Conservation (phyloP, 768 basidiomycete genomes). For the Leccinum incarnatum region DNA sequence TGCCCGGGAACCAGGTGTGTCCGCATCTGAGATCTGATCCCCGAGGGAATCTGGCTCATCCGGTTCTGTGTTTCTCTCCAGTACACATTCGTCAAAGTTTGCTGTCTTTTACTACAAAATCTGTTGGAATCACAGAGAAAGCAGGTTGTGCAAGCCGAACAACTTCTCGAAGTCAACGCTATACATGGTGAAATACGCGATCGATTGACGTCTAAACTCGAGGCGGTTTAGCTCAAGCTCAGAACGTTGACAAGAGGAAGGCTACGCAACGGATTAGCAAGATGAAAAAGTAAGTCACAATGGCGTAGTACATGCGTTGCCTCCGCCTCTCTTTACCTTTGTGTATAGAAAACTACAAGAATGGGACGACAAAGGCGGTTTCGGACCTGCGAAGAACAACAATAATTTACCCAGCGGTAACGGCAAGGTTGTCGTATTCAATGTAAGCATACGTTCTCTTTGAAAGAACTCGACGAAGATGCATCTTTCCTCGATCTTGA, state of each 20-base stretch:
- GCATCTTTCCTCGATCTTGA: no score
- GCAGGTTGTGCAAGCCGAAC: constrained; percentile 35
- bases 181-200: constrained; percentile 35
- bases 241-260: no score
- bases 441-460: no score
- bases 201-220: constrained; percentile 30
- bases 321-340: no score
- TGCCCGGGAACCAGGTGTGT: constrained; percentile 45
- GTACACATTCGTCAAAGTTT: constrained; percentile 51
- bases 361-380: constrained; percentile 26
- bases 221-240: constrained; percentile 37
- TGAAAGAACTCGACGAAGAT: no score
- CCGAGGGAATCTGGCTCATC: constrained; percentile 9
- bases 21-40: constrained; percentile 1
- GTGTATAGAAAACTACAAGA: no score
- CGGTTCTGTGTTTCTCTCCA: constrained; percentile 19
- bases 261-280: no score
- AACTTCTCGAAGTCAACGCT: constrained; percentile 28
- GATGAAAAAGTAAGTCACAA: no score
- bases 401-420: no score
- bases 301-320: no score
- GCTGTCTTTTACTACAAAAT: constrained; percentile 48
- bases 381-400: no score
- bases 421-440: no score
- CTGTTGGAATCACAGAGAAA: constrained; percentile 47